Evolutionary conservation across 2,329 filamentous ascomycete species (phyloP).

Genomic region (Ceratocystis papillata): DNA sequence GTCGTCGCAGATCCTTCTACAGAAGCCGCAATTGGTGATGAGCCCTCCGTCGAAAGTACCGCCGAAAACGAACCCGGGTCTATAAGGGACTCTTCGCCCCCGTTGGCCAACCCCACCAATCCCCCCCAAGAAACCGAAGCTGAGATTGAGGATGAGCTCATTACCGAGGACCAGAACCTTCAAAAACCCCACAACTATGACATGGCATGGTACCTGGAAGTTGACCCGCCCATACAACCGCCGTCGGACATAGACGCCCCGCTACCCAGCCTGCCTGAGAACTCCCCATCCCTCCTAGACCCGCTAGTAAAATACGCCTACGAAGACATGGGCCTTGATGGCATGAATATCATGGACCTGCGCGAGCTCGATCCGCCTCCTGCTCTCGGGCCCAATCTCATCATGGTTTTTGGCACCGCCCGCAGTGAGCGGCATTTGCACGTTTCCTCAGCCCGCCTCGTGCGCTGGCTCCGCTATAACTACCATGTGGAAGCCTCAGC

Average conservation of each 20-base stretch:
- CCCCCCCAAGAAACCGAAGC: slow-evolving; percentile 15
- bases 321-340: slow-evolving; percentile 75
- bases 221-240: slow-evolving; percentile 48
- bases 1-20: neutral
- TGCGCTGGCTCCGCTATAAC: slow-evolving; percentile 68
- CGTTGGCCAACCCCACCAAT: neutral
- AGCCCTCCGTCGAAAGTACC: neutral
- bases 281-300: slow-evolving; percentile 59
- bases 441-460: slow-evolving; percentile 78
- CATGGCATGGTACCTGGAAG: slow-evolving; percentile 79
- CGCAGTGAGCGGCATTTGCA: slow-evolving; percentile 89
- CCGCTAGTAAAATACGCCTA: slow-evolving; percentile 68
- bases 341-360: slow-evolving; percentile 69
- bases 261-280: slow-evolving; percentile 49
- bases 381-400: slow-evolving; percentile 72
- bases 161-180: slow-evolving; percentile 25
- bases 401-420: slow-evolving; percentile 89
- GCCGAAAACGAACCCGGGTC: neutral
- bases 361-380: slow-evolving; percentile 75
- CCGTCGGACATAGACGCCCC: slow-evolving; percentile 39
- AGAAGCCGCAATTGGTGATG: neutral
- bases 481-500: slow-evolving; percentile 66
- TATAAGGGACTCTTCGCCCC: no score
- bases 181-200: slow-evolving; percentile 27
- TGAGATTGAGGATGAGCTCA: slow-evolving; percentile 18